Base-by-base conservation (phyloP, 2,329 filamentous ascomycete species). In the Setomelanomma holmii region DNA sequence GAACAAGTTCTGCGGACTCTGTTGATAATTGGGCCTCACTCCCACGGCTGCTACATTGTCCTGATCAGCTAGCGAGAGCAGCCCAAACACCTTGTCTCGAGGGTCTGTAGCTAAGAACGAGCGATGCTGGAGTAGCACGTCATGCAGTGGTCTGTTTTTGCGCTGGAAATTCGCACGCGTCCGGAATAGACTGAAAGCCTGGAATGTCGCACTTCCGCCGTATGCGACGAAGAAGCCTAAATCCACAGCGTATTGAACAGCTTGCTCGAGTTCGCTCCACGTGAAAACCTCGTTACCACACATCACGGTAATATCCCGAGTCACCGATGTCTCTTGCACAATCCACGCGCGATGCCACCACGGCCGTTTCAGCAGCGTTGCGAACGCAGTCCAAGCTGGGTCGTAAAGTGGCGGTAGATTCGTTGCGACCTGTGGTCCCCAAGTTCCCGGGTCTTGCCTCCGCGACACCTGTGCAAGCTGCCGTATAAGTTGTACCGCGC, bases 331-430 rank as follows among this genome's bases (percentile, higher is more conserved):
- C 34, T 60, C 62, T 49, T 66, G 58, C 7, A 62, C 47, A 12
- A 63, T 51, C 60, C 62, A 66, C 10, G 50, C 48, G 17, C 57
- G 49, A n/a, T 23, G 30, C 23, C 55, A 63, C 57, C 52, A 66
- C 8, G 51, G 42, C 11, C 51, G 48, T 8, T 46, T 41, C 5
- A 63, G 40, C 14, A 63, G 22, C 3, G 48, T 24, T 3, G 36
- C 39, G 36, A 63, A 55, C n/a, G 45, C 46, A 4, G 24, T 39
- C 41, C 55, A 58, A 11, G 35, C 48, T 8, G 47, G 43, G 22
- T 44, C 41, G 38, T 51, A 53, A 5, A 55, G 41, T 10, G 44
- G 41, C 21, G 53, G 59, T n/a, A 60, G 45, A 2, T 24, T 8
- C 16, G 10, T 14, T 39, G 35, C n/a, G n/a, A 22, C 8, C 2